A percentile compares a stretch with the other conserved stretches of the same genome.
Conservation (phyloP, 2,329 filamentous ascomycete species). For the Colletotrichum eremochloae region DNA sequence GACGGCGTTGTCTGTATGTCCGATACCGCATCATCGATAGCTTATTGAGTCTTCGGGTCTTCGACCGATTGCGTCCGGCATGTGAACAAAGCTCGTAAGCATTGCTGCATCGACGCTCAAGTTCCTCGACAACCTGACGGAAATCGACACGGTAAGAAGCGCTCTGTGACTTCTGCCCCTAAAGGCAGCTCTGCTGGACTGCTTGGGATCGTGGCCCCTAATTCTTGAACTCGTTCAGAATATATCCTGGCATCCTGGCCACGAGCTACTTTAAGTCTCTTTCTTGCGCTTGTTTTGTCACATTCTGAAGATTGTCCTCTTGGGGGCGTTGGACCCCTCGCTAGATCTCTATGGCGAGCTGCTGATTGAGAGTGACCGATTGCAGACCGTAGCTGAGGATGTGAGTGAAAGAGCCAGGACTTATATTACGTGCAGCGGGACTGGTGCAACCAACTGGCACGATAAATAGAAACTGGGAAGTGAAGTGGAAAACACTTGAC, state of each 20-base stretch:
- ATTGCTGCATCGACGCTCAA: conserved; percentile 50
- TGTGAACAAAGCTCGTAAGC: conserved; percentile 51
- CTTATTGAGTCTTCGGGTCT: conserved; percentile 44
- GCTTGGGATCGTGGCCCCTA: conserved; percentile 51
- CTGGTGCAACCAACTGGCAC: not conserved
- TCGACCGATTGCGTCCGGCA: conserved; percentile 54
- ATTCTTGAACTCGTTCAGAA: conserved; percentile 47
- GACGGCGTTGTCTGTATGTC: conserved; percentile 42
- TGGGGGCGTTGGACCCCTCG: conserved; percentile 51
- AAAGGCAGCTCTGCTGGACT: conserved; percentile 50
- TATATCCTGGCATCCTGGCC: conserved; percentile 40
- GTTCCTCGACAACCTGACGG: conserved; percentile 50
- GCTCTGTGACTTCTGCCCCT: conserved; percentile 48
- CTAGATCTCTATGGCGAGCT: conserved; percentile 47
- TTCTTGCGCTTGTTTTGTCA: conserved; percentile 54
- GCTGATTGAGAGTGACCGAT: conserved; percentile 48
- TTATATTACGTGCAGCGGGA: conserved; percentile 45
- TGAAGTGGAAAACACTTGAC: not conserved
- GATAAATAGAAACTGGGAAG: not conserved
- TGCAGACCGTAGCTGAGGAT: conserved; percentile 49
- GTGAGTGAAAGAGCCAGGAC: conserved; percentile 50
- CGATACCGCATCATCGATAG: conserved; percentile 44
- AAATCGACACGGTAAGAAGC: conserved; percentile 43
- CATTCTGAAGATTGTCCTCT: conserved; percentile 52
- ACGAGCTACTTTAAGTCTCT: conserved; percentile 49